A percentile compares a stretch with the other conserved stretches of the same genome.
Conservation (phyloP, 768 basidiomycete genomes). For the Fibroporia radiculosa region DNA sequence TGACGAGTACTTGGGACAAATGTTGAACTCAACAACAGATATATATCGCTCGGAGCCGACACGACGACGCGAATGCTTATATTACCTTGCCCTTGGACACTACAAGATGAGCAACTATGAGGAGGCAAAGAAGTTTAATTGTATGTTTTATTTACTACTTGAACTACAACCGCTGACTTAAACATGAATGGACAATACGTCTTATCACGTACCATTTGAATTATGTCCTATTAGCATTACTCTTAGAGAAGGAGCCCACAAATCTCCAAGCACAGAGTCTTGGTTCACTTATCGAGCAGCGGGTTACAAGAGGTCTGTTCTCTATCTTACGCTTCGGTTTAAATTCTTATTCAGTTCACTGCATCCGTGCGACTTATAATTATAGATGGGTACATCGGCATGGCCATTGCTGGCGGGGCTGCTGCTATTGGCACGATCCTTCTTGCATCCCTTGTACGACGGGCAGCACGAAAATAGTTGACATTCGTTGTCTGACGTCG, state of each 20-base stretch:
- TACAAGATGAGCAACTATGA: conserved; percentile 96
- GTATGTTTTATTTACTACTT: too few species aligned
- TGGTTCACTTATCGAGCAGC: conserved; percentile 76
- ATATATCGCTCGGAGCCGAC: conserved; percentile 85
- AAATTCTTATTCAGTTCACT: background rate
- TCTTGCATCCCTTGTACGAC: conserved; percentile 75
- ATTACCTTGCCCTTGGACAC: conserved; percentile 93
- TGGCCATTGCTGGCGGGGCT: conserved; percentile 89
- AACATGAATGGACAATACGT: too few species aligned
- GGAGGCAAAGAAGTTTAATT: conserved; percentile 88
- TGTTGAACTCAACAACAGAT: conserved; percentile 61
- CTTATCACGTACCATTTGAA: background rate
- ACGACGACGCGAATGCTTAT: conserved; percentile 88
- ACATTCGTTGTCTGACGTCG: background rate
- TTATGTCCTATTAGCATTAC: conserved; percentile 53
- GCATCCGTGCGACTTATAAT: too few species aligned
- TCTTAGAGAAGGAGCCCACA: conserved; percentile 86
- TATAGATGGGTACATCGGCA: conserved; percentile 95
- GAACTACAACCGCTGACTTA: background rate
- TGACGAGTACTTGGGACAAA: too few species aligned
- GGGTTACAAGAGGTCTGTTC: conserved; percentile 66
- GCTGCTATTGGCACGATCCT: conserved; percentile 78
- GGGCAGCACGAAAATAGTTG: conserved; percentile 46
- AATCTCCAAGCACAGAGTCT: conserved; percentile 92
- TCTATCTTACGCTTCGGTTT: background rate